Conservation (phyloP, 2,329 filamentous ascomycete species). For the Sphaerulina vaccinii region DNA sequence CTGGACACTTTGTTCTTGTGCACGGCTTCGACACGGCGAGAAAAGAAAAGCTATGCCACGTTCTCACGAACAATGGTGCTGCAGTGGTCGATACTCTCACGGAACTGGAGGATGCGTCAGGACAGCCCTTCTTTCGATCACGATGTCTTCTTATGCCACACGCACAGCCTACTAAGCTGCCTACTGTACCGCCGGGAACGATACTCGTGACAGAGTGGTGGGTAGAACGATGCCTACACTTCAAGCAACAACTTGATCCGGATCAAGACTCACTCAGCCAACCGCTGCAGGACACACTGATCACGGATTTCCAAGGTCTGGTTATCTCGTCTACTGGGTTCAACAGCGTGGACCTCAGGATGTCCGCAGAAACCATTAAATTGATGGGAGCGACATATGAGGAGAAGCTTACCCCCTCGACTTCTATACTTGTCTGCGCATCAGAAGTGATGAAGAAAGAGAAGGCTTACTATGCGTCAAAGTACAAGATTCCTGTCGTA, state of each 20-base stretch:
- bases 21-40: slow-evolving; percentile 31
- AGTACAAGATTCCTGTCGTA: slow-evolving; percentile 79
- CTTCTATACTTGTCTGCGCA: slow-evolving; percentile 73
- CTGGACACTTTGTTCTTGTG: slow-evolving; percentile 31
- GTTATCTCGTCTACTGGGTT: slow-evolving; percentile 49
- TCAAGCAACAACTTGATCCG: slow-evolving; percentile 69
- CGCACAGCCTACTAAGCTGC: slow-evolving; percentile 26
- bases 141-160: slow-evolving; percentile 37
- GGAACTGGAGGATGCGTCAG: slow-evolving; percentile 27
- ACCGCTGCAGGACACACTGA: slow-evolving; percentile 60
- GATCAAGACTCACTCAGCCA: slow-evolving; percentile 69
- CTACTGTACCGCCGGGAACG: slow-evolving; percentile 30
- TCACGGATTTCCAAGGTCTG: slow-evolving; percentile 64
- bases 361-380: slow-evolving; percentile 72
- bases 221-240: slow-evolving; percentile 82
- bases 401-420: slow-evolving; percentile 68
- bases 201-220: slow-evolving; percentile 82
- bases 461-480: slow-evolving; percentile 74
- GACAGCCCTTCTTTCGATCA: slow-evolving; percentile 17
- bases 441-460: slow-evolving; percentile 56
- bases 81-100: slow-evolving; percentile 25
- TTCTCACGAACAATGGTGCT: slow-evolving; percentile 35
- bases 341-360: slow-evolving; percentile 71
- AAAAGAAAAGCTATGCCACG: slow-evolving; percentile 22
- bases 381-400: slow-evolving; percentile 74